Conservation (phyloP, 108 stramenopile species). For the Skeletonema potamos region DNA sequence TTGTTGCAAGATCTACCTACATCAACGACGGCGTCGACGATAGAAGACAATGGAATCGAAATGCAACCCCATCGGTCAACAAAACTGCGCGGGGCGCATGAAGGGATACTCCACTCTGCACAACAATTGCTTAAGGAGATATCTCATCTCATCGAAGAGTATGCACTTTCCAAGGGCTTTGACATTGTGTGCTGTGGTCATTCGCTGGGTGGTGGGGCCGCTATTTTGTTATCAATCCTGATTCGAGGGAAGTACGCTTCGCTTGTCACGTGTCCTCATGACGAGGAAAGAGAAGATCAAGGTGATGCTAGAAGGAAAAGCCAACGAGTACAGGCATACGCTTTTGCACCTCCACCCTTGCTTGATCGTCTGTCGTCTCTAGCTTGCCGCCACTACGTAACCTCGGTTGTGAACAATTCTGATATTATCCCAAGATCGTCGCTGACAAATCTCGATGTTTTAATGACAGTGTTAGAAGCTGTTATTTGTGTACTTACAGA, state of each 20-base stretch:
- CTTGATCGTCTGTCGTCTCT: slow-evolving; percentile 62
- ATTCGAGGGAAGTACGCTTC: slow-evolving; percentile 57
- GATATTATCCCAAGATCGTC: slow-evolving; percentile 70
- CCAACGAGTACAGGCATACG: slow-evolving; percentile 56
- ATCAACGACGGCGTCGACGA: slow-evolving; percentile 2
- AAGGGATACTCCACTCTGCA: slow-evolving; percentile 46
- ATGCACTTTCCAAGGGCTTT: slow-evolving; percentile 40
- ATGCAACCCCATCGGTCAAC: slow-evolving; percentile 36
- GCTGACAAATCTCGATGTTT: slow-evolving; percentile 61
- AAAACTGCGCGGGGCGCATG: slow-evolving; percentile 46
- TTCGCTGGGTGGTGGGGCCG: slow-evolving; percentile 62
- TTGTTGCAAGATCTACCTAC: not conserved
- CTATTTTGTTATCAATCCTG: slow-evolving; percentile 51
- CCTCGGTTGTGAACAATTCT: slow-evolving; percentile 66
- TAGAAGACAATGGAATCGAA: slow-evolving; percentile 36
- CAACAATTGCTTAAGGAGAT: slow-evolving; percentile 43
- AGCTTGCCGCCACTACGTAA: slow-evolving; percentile 56
- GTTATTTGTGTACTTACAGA: slow-evolving; percentile 48
- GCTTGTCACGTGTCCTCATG: slow-evolving; percentile 14
- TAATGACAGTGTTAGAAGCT: slow-evolving; percentile 54
- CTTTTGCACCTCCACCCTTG: slow-evolving; percentile 74
- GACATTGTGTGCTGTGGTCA: slow-evolving; percentile 62
- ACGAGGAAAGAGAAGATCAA: not conserved
- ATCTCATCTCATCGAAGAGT: slow-evolving; percentile 46
- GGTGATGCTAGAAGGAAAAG: not conserved